These are phyloP conservation scores for Aaosphaeria arxii DNA, from an alignment of 2,329 filamentous ascomycete genomes.

Conservation along the genomic window DNA sequence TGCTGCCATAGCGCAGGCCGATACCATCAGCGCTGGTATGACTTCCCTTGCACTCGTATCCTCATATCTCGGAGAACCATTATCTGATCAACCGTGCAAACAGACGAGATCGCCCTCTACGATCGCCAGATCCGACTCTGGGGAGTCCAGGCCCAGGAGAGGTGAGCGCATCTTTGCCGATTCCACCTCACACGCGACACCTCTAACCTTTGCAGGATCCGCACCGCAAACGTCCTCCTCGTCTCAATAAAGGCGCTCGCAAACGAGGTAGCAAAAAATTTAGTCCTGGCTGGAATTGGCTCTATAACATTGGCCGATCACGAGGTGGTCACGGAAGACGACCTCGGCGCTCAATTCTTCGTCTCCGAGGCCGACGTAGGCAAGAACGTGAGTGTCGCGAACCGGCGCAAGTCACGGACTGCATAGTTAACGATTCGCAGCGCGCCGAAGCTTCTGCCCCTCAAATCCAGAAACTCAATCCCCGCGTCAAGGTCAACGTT, in stretches of 20 bases:
- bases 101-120: constrained; percentile 95
- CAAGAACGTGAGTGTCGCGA: constrained; percentile 57
- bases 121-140: constrained; percentile 96
- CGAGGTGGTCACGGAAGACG: constrained; percentile 69
- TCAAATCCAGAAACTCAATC: constrained; percentile 84
- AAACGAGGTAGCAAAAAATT: constrained; percentile 95
- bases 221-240: constrained; percentile 83
- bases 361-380: constrained; percentile 70
- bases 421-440: constrained; percentile 33
- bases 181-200: neutral
- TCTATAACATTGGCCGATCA: constrained; percentile 87
- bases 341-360: constrained; percentile 71
- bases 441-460: constrained; percentile 76
- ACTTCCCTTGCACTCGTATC: neutral
- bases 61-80: neutral
- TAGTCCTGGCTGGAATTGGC: constrained; percentile 88
- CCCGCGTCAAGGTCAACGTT: constrained; percentile 73
- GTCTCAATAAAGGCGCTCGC: constrained; percentile 84
- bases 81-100: constrained; percentile 1
- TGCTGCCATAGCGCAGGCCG: constrained; percentile 37
- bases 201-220: constrained; percentile 58
- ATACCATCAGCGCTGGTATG: constrained; percentile 41
- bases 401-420: neutral
- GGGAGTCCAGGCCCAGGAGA: constrained; percentile 91
- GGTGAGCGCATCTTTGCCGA: constrained; percentile 36